Base-by-base conservation (phyloP, 257 asterid species). In the Lithospermum erythrorhizon region DNA sequence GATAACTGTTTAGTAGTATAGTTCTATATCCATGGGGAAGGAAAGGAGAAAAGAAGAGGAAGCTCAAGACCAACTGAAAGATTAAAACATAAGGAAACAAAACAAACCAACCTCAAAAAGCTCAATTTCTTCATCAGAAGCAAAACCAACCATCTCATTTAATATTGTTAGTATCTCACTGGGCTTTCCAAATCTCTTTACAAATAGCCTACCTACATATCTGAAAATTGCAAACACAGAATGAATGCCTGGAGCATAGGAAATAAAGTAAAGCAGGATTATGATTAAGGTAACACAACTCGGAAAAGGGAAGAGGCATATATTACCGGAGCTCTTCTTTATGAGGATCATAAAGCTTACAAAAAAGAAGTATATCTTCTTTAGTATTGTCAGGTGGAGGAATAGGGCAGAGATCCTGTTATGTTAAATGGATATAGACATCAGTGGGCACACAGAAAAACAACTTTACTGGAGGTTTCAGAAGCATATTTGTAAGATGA, bases 71-170 rank as follows among this genome's bases (percentile, higher is more conserved):
- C 57, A 53, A 53, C 49, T 3, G 17, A 41, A 41, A 6, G 47
- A 11, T 35, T 11, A 35, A 35, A 35, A 35, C 1, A 13, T 35
- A 52, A 11, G 8, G 8, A 20, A 53, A n/a, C 24, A 20, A 53
- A n/a, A 53, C 27, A 30, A 56, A 64, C 72, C 59, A 63, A 86
- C 95, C 95, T 87, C 95, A 70, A 73, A 87, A 63, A 87, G 80
- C 49, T 84, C 94, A 67, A 87, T 80, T 67, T 87, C 90, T 76
- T 84, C 88, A 65, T 82, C 88, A 61, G 83, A 82, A 55, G 85
- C 75, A 74, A 82, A 84, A 59, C 87, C 90, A 78, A 85, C 94
- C 90, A 87, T 69, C 70, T 76, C 87, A 71, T 82, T 84, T 32
- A 87, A 63, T 71, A 75, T 77, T 41, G 75, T 30, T 21, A 82